Evolutionary conservation across 257 asterid genomes (phyloP).

Genomic region (Lithospermum erythrorhizon): DNA sequence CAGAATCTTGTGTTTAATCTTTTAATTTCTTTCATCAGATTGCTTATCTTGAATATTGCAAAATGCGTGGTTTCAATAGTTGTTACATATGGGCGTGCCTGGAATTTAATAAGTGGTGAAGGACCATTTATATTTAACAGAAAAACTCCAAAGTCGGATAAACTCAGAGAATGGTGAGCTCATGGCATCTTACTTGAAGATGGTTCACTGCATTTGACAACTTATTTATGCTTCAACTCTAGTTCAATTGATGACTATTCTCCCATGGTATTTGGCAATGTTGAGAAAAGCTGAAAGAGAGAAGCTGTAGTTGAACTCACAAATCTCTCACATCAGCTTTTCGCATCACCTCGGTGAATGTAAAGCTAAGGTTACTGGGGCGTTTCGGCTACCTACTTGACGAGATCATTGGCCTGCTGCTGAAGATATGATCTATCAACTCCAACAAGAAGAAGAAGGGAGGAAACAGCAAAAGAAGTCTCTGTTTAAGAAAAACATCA

Average conservation of each 20-base stretch:
- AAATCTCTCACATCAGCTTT: conserved; percentile 82
- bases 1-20: background rate
- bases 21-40: conserved; percentile 40
- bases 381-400: conserved; percentile 89
- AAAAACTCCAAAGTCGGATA: conserved; percentile 98
- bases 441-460: conserved; percentile 94
- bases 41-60: conserved; percentile 93
- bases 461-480: conserved; percentile 71
- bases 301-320: conserved; percentile 77
- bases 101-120: too few species aligned
- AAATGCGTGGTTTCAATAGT: conserved; percentile 92
- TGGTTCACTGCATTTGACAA: background rate
- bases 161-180: conserved; percentile 93
- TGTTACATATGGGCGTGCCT: conserved; percentile 99
- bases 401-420: conserved; percentile 99
- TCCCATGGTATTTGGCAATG: conserved; percentile 68
- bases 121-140: too few species aligned
- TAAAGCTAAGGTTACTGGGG: conserved; percentile 91
- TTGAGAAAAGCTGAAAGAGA: conserved; percentile 77
- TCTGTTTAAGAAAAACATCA: conserved; percentile 53
- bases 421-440: conserved; percentile 75
- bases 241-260: conserved; percentile 11
- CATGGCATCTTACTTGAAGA: conserved; percentile 8
- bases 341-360: conserved; percentile 74
- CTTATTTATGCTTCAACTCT: background rate